These are phyloP conservation scores for Kwoniella sp. DNA, from an alignment of 768 basidiomycete genomes.

Conservation along the genomic window DNA sequence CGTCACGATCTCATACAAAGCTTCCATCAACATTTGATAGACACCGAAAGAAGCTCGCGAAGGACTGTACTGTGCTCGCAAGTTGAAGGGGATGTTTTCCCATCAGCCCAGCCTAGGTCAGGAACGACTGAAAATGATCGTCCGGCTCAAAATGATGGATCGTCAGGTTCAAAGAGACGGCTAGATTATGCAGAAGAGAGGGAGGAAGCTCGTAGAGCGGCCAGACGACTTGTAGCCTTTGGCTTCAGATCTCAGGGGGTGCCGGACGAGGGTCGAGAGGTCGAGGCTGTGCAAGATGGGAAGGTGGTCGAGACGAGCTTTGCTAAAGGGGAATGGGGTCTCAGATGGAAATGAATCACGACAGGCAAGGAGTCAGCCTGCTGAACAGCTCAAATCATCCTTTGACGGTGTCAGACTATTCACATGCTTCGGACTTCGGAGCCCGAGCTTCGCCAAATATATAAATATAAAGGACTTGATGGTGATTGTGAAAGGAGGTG, in stretches of 20 bases:
- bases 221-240: slow-evolving; percentile 33
- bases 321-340: slow-evolving; percentile 44
- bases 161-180: no score
- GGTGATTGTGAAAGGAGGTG: no score
- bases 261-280: slow-evolving; percentile 20
- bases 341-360: slow-evolving; percentile 30
- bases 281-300: slow-evolving; percentile 38
- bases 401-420: no score
- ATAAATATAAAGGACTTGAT: no score
- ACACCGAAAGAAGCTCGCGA: not conserved
- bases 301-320: slow-evolving; percentile 39
- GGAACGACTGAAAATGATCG: no score
- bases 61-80: slow-evolving; percentile 16
- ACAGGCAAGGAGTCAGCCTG: no score
- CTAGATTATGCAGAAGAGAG: slow-evolving; percentile 15
- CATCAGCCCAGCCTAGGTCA: no score
- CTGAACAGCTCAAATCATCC: no score
- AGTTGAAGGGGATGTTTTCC: slow-evolving; percentile 20
- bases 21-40: slow-evolving; percentile 17
- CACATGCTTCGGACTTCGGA: no score
- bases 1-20: slow-evolving; percentile 3
- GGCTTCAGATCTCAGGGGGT: slow-evolving; percentile 34
- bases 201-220: slow-evolving; percentile 37
- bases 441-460: no score
- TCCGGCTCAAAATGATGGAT: no score